These are phyloP conservation scores for Mallotus repandus DNA, from an alignment of 441 rosid species.

Conservation along the genomic window DNA sequence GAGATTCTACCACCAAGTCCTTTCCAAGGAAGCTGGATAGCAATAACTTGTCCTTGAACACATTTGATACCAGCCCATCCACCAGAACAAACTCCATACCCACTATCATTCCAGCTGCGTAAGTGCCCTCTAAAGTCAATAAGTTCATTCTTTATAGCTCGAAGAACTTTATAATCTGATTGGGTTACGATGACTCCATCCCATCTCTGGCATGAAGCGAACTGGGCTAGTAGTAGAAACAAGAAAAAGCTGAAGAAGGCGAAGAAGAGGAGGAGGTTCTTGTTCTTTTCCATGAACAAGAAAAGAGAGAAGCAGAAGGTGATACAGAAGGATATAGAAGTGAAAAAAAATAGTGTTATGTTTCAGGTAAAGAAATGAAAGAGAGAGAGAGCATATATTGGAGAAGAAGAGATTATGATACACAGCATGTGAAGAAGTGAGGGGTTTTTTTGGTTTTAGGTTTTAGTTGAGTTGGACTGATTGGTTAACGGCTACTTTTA, in stretches of 20 bases:
- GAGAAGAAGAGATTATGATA: slow-evolving; percentile 8
- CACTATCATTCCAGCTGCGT: slow-evolving; percentile 79
- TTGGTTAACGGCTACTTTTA: slow-evolving; percentile 41
- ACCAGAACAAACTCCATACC: slow-evolving; percentile 75
- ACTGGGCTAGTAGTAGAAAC: slow-evolving; percentile 29
- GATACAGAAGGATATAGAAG: neutral
- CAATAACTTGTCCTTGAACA: slow-evolving; percentile 75
- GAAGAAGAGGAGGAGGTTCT: slow-evolving; percentile 4
- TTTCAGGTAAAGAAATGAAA: neutral
- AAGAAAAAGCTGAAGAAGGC: slow-evolving; percentile 28
- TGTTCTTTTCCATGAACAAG: slow-evolving; percentile 32
- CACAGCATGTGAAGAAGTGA: slow-evolving; percentile 12
- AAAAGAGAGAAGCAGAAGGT: slow-evolving; percentile 8
- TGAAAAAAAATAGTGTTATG: neutral
- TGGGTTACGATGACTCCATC: slow-evolving; percentile 73
- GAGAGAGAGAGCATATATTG: neutral
- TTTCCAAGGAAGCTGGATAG: slow-evolving; percentile 85
- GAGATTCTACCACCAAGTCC: slow-evolving; percentile 72
- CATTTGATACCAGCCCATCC: slow-evolving; percentile 91
- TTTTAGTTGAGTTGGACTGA: neutral
- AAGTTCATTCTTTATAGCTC: slow-evolving; percentile 61
- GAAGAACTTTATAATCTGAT: slow-evolving; percentile 66
- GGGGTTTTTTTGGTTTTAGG: neutral
- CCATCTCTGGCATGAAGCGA: slow-evolving; percentile 47
- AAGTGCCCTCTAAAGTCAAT: slow-evolving; percentile 63